A percentile compares a stretch with the other conserved stretches of the same genome.
phyloP scores from a whole-genome alignment of 2,329 filamentous ascomycete genomes.

The Decorospora gaudefroyi region DNA sequence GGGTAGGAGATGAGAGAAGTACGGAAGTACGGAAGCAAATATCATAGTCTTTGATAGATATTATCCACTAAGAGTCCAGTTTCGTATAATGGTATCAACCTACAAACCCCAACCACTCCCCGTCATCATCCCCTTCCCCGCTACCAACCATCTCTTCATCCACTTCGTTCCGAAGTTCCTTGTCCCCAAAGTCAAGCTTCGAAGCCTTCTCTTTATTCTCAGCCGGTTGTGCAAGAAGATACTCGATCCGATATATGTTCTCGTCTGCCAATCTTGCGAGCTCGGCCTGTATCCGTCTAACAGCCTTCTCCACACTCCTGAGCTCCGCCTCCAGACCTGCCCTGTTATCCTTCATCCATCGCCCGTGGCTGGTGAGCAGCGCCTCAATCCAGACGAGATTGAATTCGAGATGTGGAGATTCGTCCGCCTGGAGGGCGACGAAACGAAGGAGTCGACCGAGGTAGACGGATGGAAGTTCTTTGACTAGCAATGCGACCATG shows the following conservation, averaged over 20 bases:
- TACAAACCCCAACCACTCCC: conserved; percentile 61
- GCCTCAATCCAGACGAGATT: conserved; percentile 91
- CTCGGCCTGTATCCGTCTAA: conserved; percentile 79
- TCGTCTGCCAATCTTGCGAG: conserved; percentile 82
- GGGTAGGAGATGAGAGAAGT: no score
- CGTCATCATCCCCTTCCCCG: conserved; percentile 45
- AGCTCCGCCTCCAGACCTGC: conserved; percentile 82
- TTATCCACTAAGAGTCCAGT: background rate
- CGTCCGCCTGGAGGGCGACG: conserved; percentile 83
- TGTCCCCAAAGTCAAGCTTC: conserved; percentile 40
- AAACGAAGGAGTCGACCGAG: conserved; percentile 83
- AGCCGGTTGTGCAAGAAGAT: conserved; percentile 65
- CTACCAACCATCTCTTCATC: conserved; percentile 42
- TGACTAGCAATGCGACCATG: conserved; percentile 77
- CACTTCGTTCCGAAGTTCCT: conserved; percentile 41
- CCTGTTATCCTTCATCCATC: conserved; percentile 79
- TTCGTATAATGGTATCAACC: conserved; percentile 19
- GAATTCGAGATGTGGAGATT: conserved; percentile 92
- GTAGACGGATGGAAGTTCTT: conserved; percentile 80
- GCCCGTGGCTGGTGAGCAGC: conserved; percentile 77
- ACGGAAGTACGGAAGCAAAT: no score
- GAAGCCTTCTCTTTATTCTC: conserved; percentile 32
- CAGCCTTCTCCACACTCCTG: conserved; percentile 77
- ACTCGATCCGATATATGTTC: conserved; percentile 88
- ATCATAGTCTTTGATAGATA: background rate